Evolutionary conservation across 2,329 filamentous ascomycete species (phyloP), one percentile per base, ranked within the genome.

Genomic region (Dactylellina leptospora): DNA sequence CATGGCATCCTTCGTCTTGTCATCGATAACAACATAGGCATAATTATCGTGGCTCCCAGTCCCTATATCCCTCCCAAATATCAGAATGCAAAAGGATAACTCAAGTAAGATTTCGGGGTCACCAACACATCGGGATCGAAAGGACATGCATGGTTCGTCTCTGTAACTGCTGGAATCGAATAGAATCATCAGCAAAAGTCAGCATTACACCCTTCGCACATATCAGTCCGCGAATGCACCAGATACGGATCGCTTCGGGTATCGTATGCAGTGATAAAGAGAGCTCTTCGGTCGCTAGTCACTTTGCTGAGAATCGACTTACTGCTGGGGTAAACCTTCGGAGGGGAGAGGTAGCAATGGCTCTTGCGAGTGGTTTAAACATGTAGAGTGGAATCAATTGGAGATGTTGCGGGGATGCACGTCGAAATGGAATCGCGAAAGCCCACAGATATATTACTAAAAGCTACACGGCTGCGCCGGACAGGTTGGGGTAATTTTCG

Each of bases 61-160:
- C 90, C 90, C 90, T 93, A 63, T 13, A 25, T 42, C 28, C 28
- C 30, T n/a, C 23, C 13, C 4, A 23, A 25, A 28, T 16, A 10
- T 42, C 10, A n/a, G 75, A 60, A 38, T 28, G 4, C 10, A 44
- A 30, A 27, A n/a, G n/a, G n/a, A n/a, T n/a, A n/a, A n/a, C n/a
- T n/a, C 23, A 28, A 45, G 9, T 16, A 16, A 20, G 16, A 3
- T 28, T 25, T 47, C 3, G 38, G 55, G 50, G 23, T 0, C 73
- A 83, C 87, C 78, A 86, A 92, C 91, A 93, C 90, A 95, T 93
- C 64, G 90, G 90, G 81, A 95, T 93, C 76, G 90, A 90, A 81
- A 91, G 86, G 82, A 93, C 89, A 86, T 93, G 90, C 91, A 95
- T 95, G 75, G 82, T 82, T 81, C 85, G 84, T 59, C 77, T 40